Percentiles rank a stretch among this genome's conserved stretches.
Evolutionary conservation across 2,329 filamentous ascomycete genomes (phyloP).

Genomic region (Pseudocercospora eumusae): DNA sequence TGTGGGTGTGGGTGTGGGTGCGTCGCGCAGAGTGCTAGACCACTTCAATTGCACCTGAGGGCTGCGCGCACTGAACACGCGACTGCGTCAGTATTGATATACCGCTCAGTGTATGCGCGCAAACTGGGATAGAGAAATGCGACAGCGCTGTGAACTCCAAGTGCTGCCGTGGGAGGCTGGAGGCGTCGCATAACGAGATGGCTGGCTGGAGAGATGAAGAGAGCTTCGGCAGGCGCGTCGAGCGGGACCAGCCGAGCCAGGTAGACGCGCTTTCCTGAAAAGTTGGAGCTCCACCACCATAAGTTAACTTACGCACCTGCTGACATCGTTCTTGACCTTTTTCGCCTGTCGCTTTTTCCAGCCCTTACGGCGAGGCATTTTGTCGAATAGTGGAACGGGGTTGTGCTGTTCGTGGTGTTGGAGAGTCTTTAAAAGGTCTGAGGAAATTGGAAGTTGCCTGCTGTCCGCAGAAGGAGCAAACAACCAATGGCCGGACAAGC

Average conservation of each 20-base stretch:
- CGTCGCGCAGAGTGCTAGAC: not conserved
- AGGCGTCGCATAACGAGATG: not conserved
- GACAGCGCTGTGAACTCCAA: not conserved
- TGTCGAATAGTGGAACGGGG: not conserved
- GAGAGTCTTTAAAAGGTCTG: not conserved
- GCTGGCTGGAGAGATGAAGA: not conserved
- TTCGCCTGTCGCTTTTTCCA: not conserved
- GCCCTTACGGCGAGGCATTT: slow-evolving; percentile 15
- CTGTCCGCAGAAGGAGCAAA: slow-evolving; percentile 35
- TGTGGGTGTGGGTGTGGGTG: not conserved
- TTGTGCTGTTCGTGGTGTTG: slow-evolving; percentile 5
- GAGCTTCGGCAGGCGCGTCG: slow-evolving; percentile 2
- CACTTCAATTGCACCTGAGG: slow-evolving; percentile 2
- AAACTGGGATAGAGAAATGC: slow-evolving; percentile 40
- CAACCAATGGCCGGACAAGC: slow-evolving; percentile 49
- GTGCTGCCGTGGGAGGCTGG: not conserved
- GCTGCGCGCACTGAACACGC: not conserved
- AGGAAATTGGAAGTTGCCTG: slow-evolving; percentile 2
- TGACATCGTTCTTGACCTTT: not conserved
- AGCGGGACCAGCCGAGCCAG: slow-evolving; percentile 2
- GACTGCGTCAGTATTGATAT: not conserved
- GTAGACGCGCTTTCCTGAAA: not conserved
- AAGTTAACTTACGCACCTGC: slow-evolving; percentile 5
- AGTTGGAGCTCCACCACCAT: not conserved
- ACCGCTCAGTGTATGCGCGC: not conserved